Evolutionary conservation across 148 eudicot species (phyloP).

Genomic region (Chenopodium suecicum): DNA sequence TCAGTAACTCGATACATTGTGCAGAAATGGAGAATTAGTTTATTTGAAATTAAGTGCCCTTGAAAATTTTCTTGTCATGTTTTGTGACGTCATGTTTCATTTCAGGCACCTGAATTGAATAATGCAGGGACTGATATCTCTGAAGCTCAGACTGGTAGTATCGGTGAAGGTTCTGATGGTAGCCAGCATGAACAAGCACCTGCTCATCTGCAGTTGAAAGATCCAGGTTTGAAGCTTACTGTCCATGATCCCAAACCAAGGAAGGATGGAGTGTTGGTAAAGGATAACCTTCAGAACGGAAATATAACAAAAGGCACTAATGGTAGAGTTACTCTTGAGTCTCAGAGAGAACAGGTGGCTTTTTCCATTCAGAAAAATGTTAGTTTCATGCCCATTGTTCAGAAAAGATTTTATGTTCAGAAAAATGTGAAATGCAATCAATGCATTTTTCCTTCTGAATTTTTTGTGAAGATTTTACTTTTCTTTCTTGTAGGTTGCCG

Average conservation of each 20-base stretch:
- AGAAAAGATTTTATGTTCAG: conserved; percentile 27
- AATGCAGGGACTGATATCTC: conserved; percentile 41
- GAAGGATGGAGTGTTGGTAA: conserved; percentile 20
- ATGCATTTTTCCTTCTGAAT: background rate
- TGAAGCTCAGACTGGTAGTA: conserved; percentile 31
- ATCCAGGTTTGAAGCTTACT: conserved; percentile 16
- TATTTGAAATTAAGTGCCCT: background rate
- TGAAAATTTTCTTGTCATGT: background rate
- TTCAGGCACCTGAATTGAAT: conserved; percentile 50
- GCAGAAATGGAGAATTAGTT: background rate
- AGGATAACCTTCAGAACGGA: conserved; percentile 24
- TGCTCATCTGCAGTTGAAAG: conserved; percentile 14
- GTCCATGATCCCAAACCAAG: conserved; percentile 8
- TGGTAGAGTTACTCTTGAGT: conserved; percentile 9
- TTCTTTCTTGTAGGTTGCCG: conserved; percentile 42
- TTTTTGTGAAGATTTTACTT: background rate
- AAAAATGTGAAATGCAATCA: background rate
- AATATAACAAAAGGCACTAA: conserved; percentile 15
- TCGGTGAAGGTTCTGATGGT: conserved; percentile 22
- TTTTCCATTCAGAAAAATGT: conserved; percentile 20
- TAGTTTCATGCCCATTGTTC: background rate
- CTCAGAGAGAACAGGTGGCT: conserved; percentile 18
- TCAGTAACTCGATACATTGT: background rate
- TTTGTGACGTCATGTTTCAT: conserved; percentile 7
- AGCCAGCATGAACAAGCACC: conserved; percentile 12